phyloP scores from a whole-genome alignment of 345 rosid species.

The Aquilaria yunnanensis region DNA sequence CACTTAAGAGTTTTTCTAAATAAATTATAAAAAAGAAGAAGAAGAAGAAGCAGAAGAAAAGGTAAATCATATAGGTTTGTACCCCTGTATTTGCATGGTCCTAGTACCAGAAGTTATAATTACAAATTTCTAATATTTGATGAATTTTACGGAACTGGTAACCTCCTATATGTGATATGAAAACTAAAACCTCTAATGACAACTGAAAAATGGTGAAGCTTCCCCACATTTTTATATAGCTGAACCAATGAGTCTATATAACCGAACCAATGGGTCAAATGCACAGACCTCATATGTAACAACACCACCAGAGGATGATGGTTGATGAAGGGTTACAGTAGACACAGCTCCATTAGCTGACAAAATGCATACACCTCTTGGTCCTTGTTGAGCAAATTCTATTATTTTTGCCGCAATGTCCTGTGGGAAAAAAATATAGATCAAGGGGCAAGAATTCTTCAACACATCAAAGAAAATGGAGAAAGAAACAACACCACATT shows the following conservation, averaged over 20 bases:
- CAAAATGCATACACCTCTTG: constrained; percentile 74
- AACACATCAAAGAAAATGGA: no score
- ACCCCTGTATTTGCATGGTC: no score
- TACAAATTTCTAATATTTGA: no score
- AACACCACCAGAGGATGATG: constrained; percentile 59
- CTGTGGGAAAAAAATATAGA: constrained; percentile 25
- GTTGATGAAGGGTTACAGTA: constrained; percentile 78
- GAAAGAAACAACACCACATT: no score
- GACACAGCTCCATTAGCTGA: constrained; percentile 93
- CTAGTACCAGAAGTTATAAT: no score
- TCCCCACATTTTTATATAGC: no score
- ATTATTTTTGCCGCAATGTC: constrained; percentile 78
- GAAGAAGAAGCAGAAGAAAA: background rate
- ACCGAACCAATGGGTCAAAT: background rate
- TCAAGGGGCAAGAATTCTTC: constrained; percentile 4
- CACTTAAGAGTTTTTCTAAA: background rate
- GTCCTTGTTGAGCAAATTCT: constrained; percentile 85
- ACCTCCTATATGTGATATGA: no score
- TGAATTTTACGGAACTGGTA: no score
- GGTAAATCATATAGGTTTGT: no score
- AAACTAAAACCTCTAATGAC: no score
- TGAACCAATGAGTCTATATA: no score
- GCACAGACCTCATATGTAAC: constrained; percentile 83
- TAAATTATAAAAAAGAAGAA: background rate
- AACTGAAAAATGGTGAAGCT: no score